A percentile compares a stretch with the other conserved stretches of the same genome.
Evolutionary conservation across 805 yeast species (phyloP).

Genomic region (Ogataea henricii): DNA sequence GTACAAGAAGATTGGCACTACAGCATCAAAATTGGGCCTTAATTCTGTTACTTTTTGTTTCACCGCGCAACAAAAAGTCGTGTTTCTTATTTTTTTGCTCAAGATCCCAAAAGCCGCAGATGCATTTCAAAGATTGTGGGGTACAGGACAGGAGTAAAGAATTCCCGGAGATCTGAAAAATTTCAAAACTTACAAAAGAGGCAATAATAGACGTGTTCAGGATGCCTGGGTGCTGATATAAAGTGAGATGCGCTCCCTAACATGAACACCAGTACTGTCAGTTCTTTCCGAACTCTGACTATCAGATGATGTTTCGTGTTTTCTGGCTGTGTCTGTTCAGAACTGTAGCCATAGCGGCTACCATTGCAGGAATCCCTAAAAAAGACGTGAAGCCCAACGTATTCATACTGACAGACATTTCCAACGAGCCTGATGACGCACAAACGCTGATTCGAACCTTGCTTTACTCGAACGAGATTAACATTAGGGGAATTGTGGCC

Average conservation of each 20-base stretch:
- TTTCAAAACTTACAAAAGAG: neutral
- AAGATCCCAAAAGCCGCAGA: neutral
- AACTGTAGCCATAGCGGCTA: neutral
- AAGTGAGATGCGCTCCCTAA: too few species aligned
- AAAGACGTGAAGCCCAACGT: conserved; percentile 31
- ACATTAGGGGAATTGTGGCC: conserved; percentile 34
- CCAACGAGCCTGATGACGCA: conserved; percentile 37
- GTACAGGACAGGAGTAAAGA: neutral
- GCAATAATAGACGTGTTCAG: neutral
- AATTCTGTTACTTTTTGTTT: neutral
- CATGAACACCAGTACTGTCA: neutral
- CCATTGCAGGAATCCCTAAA: neutral
- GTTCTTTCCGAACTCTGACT: neutral
- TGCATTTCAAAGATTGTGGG: neutral
- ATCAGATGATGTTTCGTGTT: neutral
- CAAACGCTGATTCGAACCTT: conserved; percentile 34
- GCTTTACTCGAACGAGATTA: conserved; percentile 34
- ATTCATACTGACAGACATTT: conserved; percentile 34
- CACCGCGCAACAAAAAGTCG: neutral
- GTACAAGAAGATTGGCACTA: too few species aligned
- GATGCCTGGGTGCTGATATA: too few species aligned
- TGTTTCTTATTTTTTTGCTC: neutral
- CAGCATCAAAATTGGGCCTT: neutral
- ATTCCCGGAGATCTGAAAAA: neutral
- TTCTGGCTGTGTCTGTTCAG: neutral